Conservation (phyloP, 108 stramenopile species). For the Craspedostauros australis region DNA sequence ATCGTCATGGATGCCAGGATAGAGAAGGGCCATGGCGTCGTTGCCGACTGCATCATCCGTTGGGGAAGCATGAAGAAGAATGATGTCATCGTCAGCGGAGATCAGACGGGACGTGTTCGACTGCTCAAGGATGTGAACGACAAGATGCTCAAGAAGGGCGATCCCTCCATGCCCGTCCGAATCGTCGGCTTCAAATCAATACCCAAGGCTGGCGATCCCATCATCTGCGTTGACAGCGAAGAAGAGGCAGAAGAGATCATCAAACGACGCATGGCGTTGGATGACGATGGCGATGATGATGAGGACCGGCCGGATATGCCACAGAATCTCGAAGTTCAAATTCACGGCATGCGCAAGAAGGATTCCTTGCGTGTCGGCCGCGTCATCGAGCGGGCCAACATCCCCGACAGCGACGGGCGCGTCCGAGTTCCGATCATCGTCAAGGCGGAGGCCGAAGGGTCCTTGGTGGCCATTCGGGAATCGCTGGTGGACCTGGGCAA, state of each 20-base stretch:
- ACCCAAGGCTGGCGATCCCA: conserved; percentile 80
- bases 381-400: conserved; percentile 16
- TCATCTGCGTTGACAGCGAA: conserved; percentile 64
- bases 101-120: conserved; percentile 54
- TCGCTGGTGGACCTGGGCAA: conserved; percentile 51
- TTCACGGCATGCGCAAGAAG: conserved; percentile 24
- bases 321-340: conserved; percentile 31
- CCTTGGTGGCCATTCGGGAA: conserved; percentile 68
- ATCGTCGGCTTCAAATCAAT: conserved; percentile 78
- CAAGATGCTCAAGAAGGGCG: conserved; percentile 47
- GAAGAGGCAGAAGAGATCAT: conserved; percentile 64
- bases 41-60: conserved; percentile 75
- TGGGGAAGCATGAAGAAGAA: conserved; percentile 67
- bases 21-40: conserved; percentile 78
- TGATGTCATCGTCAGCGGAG: conserved; percentile 74
- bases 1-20: conserved; percentile 74
- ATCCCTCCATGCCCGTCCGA: conserved; percentile 75
- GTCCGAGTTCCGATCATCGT: conserved; percentile 77
- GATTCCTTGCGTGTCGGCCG: conserved; percentile 15
- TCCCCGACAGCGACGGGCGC: conserved; percentile 28
- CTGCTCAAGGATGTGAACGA: conserved; percentile 70
- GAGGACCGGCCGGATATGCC: conserved; percentile 11
- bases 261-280: conserved; percentile 22
- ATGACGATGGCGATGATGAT: background rate
- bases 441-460: conserved; percentile 81